phyloP scores from a whole-genome alignment of 139 green algal species.

The Desmodesmus armatus region DNA sequence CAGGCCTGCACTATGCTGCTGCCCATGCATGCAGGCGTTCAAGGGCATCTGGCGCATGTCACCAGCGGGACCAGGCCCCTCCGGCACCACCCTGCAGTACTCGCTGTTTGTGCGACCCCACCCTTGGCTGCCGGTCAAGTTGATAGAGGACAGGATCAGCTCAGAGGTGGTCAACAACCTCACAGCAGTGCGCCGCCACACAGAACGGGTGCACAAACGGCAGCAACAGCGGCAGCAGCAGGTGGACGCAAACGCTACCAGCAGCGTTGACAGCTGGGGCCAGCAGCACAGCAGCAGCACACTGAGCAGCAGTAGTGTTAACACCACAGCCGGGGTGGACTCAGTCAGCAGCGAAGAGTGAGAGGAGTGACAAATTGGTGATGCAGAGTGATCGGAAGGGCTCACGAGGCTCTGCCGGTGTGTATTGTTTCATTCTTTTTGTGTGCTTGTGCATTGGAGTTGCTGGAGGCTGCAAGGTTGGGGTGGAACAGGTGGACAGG shows the following conservation, averaged over 20 bases:
- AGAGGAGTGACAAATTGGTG: too few species aligned
- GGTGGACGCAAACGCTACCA: not conserved
- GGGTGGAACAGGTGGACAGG: too few species aligned
- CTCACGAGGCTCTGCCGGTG: not conserved
- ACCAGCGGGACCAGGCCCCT: constrained; percentile 16
- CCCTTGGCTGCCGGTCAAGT: constrained; percentile 78
- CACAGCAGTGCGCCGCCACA: constrained; percentile 62
- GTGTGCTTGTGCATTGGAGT: not conserved
- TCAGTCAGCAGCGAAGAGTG: not conserved
- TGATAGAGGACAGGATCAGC: constrained; percentile 77
- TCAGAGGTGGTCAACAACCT: constrained; percentile 79
- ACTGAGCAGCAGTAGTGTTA: constrained; percentile 2
- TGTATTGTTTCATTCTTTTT: not conserved
- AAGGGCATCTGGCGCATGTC: constrained; percentile 85
- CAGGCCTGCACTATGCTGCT: too few species aligned
- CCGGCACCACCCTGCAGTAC: constrained; percentile 71
- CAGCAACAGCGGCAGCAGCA: not conserved
- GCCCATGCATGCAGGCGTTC: constrained; percentile 71
- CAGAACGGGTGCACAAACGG: constrained; percentile 39
- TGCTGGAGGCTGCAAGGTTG: not conserved
- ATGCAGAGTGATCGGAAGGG: not conserved
- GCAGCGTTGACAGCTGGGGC: not conserved
- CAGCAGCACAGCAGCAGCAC: constrained; percentile 2
- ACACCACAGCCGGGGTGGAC: not conserved
- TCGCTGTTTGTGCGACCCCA: constrained; percentile 80